A percentile compares a stretch with the other conserved stretches of the same genome.
Conservation (phyloP, 768 basidiomycete species). For the Mycena venus region DNA sequence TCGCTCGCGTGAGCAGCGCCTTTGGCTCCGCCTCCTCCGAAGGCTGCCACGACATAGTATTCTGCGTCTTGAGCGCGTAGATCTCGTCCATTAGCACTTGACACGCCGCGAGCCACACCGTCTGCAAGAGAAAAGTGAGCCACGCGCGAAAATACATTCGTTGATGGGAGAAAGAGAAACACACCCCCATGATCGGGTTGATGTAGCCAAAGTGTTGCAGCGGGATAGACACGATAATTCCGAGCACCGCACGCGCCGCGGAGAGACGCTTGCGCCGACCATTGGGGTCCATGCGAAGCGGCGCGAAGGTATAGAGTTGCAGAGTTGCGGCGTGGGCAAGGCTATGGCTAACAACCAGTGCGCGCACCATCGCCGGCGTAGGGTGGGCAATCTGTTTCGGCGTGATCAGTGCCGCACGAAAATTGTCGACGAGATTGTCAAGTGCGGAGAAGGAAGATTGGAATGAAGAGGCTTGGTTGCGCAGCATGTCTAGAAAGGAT, state of each 20-base stretch:
- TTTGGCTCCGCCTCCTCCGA: background rate
- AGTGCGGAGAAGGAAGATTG: background rate
- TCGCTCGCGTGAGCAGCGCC: background rate
- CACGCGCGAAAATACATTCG: background rate
- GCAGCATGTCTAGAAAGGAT: background rate
- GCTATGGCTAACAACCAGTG: conserved; percentile 25
- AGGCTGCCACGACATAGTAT: background rate
- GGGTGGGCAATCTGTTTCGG: background rate
- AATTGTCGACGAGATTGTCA: background rate
- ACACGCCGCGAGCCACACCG: conserved; percentile 14
- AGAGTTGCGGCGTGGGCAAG: conserved; percentile 51
- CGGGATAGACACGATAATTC: conserved; percentile 26
- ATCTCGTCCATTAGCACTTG: conserved; percentile 18
- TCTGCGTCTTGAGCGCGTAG: background rate
- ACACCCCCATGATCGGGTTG: conserved; percentile 49
- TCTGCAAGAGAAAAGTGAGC: background rate
- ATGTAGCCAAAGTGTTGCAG: conserved; percentile 32
- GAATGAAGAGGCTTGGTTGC: background rate
- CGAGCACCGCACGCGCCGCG: conserved; percentile 31
- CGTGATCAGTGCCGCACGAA: background rate
- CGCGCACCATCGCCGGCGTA: conserved; percentile 14
- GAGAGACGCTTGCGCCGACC: conserved; percentile 34
- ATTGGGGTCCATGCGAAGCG: conserved; percentile 35
- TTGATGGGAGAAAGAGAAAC: background rate
- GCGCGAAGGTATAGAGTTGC: conserved; percentile 46